Evolutionary conservation across 106 monocot genomes (phyloP), one percentile per base, ranked within the genome.

Genomic region (Xerophyta viscosa): DNA sequence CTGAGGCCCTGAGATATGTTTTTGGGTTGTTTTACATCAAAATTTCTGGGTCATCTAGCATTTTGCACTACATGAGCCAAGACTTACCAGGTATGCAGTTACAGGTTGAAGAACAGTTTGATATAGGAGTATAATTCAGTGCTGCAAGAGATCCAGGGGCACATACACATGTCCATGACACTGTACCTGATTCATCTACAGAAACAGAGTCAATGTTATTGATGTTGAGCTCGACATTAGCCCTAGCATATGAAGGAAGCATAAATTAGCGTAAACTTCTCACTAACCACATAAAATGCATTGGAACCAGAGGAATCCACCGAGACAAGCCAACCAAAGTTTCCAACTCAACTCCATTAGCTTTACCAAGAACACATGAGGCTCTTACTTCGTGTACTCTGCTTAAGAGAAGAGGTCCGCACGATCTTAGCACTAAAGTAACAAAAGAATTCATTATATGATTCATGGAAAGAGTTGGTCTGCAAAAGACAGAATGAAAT

Each of bases 101-200:
- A 70, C 88, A 88, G 17, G 82, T 72, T 44, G 79, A 45, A 41
- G 82, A 88, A 55, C 88, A 88, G 30, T 83, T 79, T 30, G 68
- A 65, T 41, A 48, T 27, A 46, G 46, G 26, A 29, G 61, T 37
- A 43, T 54, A 51, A 63, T 72, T 56, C 3, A 42, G 31, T 29
- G 22, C 18, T 23, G 51, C 57, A 26, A 24, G 29, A 33, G 68
- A 42, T 70, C 30, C 57, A 54, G 62, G 46, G 51, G 50, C 36
- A 55, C 89, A 89, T 64, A 65, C 28, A 41, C 89, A 84, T 28
- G 50, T 73, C 88, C 79, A 89, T 55, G 61, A 63, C 27, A 44
- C n/a, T 17, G 53, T 36, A 27, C 31, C 64, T 22, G 68, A 26
- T 41, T 47, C 44, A 52, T 29, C 19, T 12, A 27, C 37, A 24